phyloP scores from a whole-genome alignment of 2,329 filamentous ascomycete genomes.

The Metarhizium rileyi region DNA sequence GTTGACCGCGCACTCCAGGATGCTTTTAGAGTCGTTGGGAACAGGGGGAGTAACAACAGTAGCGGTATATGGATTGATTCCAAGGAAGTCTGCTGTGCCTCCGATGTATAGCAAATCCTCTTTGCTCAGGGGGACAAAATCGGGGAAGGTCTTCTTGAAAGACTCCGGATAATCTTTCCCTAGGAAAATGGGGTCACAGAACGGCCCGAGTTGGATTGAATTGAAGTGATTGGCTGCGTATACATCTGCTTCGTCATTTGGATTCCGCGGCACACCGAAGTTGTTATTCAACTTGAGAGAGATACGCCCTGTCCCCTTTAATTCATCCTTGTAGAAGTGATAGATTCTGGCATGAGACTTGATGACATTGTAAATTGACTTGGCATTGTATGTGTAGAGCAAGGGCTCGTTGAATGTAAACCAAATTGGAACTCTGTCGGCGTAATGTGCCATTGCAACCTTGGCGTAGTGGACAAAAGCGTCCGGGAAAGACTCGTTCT shows the following conservation, averaged over 20 bases:
- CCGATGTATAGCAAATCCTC: slow-evolving; percentile 39
- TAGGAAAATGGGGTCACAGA: slow-evolving; percentile 43
- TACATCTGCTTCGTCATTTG: slow-evolving; percentile 29
- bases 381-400: slow-evolving; percentile 29
- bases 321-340: slow-evolving; percentile 44
- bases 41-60: slow-evolving; percentile 39
- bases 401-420: slow-evolving; percentile 45
- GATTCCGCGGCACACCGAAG: slow-evolving; percentile 38
- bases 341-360: slow-evolving; percentile 39
- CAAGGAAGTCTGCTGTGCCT: slow-evolving; percentile 44
- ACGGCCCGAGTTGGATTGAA: slow-evolving; percentile 37
- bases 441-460: slow-evolving; percentile 39
- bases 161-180: slow-evolving; percentile 39
- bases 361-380: slow-evolving; percentile 29
- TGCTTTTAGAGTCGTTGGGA: slow-evolving; percentile 24
- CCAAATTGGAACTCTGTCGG: slow-evolving; percentile 41
- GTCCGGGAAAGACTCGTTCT: slow-evolving; percentile 37
- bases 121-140: slow-evolving; percentile 35
- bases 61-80: slow-evolving; percentile 48
- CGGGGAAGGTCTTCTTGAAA: slow-evolving; percentile 33
- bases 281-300: slow-evolving; percentile 40
- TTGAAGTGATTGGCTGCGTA: slow-evolving; percentile 36
- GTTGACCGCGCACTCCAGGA: slow-evolving; percentile 38
- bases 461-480: slow-evolving; percentile 45
- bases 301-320: slow-evolving; percentile 40